phyloP scores from a whole-genome alignment of 495 filamentous ascomycete species.

The Penicillium simplicissimum region DNA sequence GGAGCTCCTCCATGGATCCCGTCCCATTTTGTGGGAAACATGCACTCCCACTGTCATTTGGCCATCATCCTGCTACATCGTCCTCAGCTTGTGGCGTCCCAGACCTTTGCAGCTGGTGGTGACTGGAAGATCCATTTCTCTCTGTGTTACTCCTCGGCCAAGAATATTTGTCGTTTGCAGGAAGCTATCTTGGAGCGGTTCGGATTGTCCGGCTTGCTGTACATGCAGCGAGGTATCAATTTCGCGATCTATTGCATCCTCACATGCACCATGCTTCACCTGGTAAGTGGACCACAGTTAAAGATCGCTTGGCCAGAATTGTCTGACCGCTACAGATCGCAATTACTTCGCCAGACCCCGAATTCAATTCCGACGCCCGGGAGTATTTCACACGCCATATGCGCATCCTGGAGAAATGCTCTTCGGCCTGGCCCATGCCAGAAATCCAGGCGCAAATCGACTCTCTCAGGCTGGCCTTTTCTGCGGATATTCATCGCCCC shows the following conservation, averaged over 20 bases:
- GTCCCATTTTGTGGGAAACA: conserved; percentile 87
- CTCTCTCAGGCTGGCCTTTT: conserved; percentile 88
- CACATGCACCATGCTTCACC: conserved; percentile 91
- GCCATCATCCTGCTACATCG: conserved; percentile 85
- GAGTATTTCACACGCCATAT: conserved; percentile 95
- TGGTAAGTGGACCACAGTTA: conserved; percentile 59
- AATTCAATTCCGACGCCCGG: conserved; percentile 79
- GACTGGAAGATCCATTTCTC: conserved; percentile 88
- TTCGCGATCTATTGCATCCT: conserved; percentile 92
- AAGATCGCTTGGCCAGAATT: conserved; percentile 10
- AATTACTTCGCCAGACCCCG: conserved; percentile 89
- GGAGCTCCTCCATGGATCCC: conserved; percentile 82
- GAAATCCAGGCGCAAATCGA: conserved; percentile 92
- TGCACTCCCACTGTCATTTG: conserved; percentile 91
- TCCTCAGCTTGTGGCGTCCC: conserved; percentile 78
- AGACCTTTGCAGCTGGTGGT: conserved; percentile 69
- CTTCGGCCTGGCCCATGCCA: conserved; percentile 82
- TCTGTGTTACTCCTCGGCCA: conserved; percentile 83
- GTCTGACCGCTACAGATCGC: conserved; percentile 65
- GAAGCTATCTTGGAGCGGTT: conserved; percentile 79
- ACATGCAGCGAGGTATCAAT: conserved; percentile 94
- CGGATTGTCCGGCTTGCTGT: conserved; percentile 78
- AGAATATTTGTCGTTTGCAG: conserved; percentile 85
- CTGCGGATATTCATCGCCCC: conserved; percentile 77
- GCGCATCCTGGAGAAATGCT: conserved; percentile 88